A percentile compares a stretch with the other conserved stretches of the same genome.
phyloP scores from a whole-genome alignment of 2,329 filamentous ascomycete species.

The Lecanicillium sp. region DNA sequence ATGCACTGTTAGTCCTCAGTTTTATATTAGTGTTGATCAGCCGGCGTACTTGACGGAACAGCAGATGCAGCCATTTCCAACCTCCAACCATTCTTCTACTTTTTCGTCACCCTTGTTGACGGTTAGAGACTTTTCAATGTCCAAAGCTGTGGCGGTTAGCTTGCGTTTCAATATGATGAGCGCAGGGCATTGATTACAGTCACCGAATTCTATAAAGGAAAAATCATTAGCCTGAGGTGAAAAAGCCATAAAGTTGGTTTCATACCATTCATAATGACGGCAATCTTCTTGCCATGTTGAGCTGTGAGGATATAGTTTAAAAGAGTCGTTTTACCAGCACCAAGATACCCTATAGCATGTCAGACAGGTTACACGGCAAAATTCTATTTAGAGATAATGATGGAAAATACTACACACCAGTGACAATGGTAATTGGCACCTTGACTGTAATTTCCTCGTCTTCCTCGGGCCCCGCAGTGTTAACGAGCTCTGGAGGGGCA shows the following conservation, averaged over 20 bases:
- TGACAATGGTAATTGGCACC: slow-evolving; percentile 81
- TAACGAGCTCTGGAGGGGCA: slow-evolving; percentile 58
- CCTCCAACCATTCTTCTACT: slow-evolving; percentile 90
- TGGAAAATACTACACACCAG: slow-evolving; percentile 43
- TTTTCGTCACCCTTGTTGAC: slow-evolving; percentile 77
- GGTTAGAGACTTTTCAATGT: slow-evolving; percentile 94
- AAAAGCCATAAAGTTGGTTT: slow-evolving; percentile 16
- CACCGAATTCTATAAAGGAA: slow-evolving; percentile 60
- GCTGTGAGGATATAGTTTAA: slow-evolving; percentile 94
- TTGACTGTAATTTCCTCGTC: slow-evolving; percentile 48
- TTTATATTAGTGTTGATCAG: neutral
- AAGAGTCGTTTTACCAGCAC: slow-evolving; percentile 90
- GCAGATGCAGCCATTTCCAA: slow-evolving; percentile 95
- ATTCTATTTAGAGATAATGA: neutral
- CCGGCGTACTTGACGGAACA: slow-evolving; percentile 85
- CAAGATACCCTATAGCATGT: slow-evolving; percentile 69
- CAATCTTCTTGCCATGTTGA: slow-evolving; percentile 95
- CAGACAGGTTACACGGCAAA: too few species aligned
- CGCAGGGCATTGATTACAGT: slow-evolving; percentile 52
- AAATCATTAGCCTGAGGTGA: neutral
- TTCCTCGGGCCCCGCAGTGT: slow-evolving; percentile 32
- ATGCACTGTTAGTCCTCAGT: slow-evolving; percentile 19
- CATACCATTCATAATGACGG: slow-evolving; percentile 86
- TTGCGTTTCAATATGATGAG: neutral
- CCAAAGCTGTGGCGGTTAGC: slow-evolving; percentile 54